Conservation (phyloP, 768 basidiomycete species). For the Podaxis mareebaensis region DNA sequence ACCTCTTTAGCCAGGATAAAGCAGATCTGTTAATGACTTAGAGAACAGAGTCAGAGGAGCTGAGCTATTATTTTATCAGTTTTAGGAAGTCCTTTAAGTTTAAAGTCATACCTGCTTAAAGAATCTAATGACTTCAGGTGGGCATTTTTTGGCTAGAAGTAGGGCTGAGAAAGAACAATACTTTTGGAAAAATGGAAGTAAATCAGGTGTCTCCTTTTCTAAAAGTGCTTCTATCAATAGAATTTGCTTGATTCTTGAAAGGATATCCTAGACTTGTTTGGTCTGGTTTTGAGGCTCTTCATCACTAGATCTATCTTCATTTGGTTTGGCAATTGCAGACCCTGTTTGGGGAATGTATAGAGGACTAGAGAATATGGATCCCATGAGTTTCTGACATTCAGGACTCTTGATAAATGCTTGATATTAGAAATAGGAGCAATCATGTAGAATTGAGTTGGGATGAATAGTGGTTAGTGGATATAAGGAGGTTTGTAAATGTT, state of each 20-base stretch:
- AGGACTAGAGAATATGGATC: background rate
- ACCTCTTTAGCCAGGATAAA: slow-evolving; percentile 34
- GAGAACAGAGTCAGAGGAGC: background rate
- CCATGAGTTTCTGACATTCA: slow-evolving; percentile 6
- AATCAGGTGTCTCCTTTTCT: no score
- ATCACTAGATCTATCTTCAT: no score
- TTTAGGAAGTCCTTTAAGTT: background rate
- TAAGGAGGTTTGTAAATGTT: slow-evolving; percentile 26
- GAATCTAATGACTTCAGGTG: background rate
- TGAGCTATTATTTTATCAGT: background rate
- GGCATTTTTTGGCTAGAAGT: background rate
- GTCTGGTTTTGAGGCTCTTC: no score
- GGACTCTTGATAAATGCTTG: slow-evolving; percentile 30
- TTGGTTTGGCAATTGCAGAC: no score
- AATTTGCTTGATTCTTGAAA: no score
- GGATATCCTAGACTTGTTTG: no score
- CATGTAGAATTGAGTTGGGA: slow-evolving; percentile 14
- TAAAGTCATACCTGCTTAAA: slow-evolving; percentile 1
- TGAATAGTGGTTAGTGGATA: slow-evolving; percentile 30
- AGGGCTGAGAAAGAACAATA: background rate
- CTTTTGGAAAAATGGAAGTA: background rate
- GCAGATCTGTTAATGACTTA: slow-evolving; percentile 17
- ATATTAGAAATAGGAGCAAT: slow-evolving; percentile 22
- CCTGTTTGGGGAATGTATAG: background rate
- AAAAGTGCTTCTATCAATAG: no score